Evolutionary conservation across 2,329 filamentous ascomycete genomes (phyloP).

Genomic region (Aspergillus pseudonomiae): DNA sequence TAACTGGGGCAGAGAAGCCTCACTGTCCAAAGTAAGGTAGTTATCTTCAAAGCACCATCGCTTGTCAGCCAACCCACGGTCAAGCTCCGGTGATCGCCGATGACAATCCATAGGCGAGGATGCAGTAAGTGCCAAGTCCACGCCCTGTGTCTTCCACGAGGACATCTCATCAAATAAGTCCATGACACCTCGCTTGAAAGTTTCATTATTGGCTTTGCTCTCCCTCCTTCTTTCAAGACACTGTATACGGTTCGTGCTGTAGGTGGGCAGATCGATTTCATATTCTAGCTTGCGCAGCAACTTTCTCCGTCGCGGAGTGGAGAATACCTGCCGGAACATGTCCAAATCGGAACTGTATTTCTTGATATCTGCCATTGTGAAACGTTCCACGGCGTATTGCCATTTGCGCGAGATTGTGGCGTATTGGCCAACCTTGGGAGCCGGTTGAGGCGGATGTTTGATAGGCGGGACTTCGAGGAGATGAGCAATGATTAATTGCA

Average conservation of each 20-base stretch:
- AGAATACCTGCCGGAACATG: not conserved
- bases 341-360: not conserved
- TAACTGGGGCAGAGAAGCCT: not conserved
- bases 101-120: not conserved
- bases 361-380: not conserved
- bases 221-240: constrained; percentile 1
- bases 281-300: not conserved
- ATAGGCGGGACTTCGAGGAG: not conserved
- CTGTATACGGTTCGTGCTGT: not conserved
- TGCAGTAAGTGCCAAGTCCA: not conserved
- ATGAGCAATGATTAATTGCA: not conserved
- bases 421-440: not conserved
- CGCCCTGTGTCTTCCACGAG: not conserved
- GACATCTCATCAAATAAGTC: not conserved
- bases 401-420: not conserved
- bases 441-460: not conserved
- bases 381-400: not conserved
- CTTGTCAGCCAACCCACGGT: not conserved
- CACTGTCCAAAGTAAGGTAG: not conserved
- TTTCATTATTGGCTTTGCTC: not conserved
- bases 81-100: not conserved
- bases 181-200: not conserved
- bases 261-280: constrained; percentile 4
- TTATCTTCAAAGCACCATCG: not conserved
- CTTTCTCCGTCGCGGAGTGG: not conserved